A percentile compares a stretch with the other conserved stretches of the same genome.
Conservation (phyloP, 208 protist species). For the Leishmania mexicana region DNA sequence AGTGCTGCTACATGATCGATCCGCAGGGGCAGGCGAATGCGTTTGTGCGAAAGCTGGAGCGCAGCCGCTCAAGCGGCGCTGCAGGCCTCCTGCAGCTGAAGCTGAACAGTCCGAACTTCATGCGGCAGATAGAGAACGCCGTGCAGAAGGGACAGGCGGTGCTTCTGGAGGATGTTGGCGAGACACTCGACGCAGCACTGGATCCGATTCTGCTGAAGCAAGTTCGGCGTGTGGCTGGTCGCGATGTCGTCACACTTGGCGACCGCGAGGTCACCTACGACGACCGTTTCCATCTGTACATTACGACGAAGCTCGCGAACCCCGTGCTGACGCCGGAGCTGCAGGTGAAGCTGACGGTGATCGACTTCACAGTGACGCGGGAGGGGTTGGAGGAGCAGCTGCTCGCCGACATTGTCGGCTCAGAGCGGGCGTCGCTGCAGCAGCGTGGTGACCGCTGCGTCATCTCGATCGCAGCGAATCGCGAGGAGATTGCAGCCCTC, state of each 20-base stretch:
- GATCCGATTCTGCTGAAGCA: constrained; percentile 95
- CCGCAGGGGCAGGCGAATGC: constrained; percentile 94
- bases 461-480: constrained; percentile 92
- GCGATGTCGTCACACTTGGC: constrained; percentile 89
- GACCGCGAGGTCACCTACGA: constrained; percentile 95
- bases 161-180: constrained; percentile 95
- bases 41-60: constrained; percentile 93
- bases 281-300: constrained; percentile 92
- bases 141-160: constrained; percentile 95
- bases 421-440: constrained; percentile 89
- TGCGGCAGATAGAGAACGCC: constrained; percentile 93
- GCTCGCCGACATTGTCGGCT: constrained; percentile 88
- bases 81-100: constrained; percentile 90
- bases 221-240: constrained; percentile 86
- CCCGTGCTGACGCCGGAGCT: constrained; percentile 95
- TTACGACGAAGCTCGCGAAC: constrained; percentile 96
- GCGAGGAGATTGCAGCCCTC: constrained; percentile 91
- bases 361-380: constrained; percentile 94
- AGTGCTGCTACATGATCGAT: constrained; percentile 95
- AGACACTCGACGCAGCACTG: constrained; percentile 95
- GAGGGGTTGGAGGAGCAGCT: constrained; percentile 93
- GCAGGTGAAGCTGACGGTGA: constrained; percentile 92
- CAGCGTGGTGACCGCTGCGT: constrained; percentile 88
- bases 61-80: constrained; percentile 47
- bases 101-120: constrained; percentile 89